phyloP scores from a whole-genome alignment of 176 grass and related monocot species.

The Ensete glaucum region DNA sequence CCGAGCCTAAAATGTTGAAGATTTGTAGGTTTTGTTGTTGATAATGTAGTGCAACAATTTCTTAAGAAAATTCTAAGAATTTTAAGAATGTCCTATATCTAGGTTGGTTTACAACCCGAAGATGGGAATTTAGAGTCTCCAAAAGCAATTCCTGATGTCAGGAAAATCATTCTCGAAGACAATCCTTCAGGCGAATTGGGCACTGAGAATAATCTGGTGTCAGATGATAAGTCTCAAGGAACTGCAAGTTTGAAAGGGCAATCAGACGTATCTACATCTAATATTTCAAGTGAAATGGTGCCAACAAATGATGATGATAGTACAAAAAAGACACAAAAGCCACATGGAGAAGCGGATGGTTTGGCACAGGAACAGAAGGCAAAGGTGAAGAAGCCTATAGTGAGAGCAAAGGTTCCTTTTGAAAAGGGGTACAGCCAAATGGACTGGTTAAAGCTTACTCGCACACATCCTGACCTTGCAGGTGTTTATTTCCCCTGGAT shows the following conservation, averaged over 20 bases:
- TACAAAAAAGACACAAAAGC: constrained; percentile 21
- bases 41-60: no score
- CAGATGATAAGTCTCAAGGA: not conserved
- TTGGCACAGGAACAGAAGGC: constrained; percentile 38
- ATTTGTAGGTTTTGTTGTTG: no score
- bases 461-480: constrained; percentile 75
- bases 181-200: not conserved
- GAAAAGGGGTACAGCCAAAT: constrained; percentile 91
- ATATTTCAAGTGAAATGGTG: not conserved
- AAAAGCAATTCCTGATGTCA: constrained; percentile 42
- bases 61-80: not conserved
- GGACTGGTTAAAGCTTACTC: constrained; percentile 87
- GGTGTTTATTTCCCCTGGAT: constrained; percentile 32
- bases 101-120: constrained; percentile 42
- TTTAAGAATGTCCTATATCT: constrained; percentile 10
- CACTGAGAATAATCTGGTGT: constrained; percentile 18
- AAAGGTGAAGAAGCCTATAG: constrained; percentile 41
- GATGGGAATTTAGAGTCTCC: constrained; percentile 47
- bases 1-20: not conserved
- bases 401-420: constrained; percentile 69
- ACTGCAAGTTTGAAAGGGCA: constrained; percentile 6
- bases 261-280: not conserved
- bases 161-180: constrained; percentile 50
- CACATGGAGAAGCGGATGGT: not conserved
- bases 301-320: constrained; percentile 10